Percentiles rank a stretch among this genome's conserved stretches.
Evolutionary conservation across 2,329 filamentous ascomycete species (phyloP).

Genomic region (Xylaria sp.): DNA sequence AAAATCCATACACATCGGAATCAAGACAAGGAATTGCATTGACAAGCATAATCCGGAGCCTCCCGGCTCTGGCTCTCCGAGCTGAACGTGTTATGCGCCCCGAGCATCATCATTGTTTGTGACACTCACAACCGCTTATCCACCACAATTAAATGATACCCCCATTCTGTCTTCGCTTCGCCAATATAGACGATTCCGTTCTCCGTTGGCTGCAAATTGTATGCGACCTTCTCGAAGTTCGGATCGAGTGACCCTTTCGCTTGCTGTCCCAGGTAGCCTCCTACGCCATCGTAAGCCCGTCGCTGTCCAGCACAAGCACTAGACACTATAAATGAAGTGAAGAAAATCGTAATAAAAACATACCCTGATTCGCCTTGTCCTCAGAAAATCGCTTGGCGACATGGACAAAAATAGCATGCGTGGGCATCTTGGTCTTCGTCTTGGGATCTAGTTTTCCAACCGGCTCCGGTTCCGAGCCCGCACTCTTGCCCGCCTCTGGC

Average conservation of each 20-base stretch:
- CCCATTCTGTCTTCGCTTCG: conserved; percentile 68
- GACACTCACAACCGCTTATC: conserved; percentile 47
- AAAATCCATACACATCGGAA: conserved; percentile 32
- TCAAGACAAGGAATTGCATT: conserved; percentile 36
- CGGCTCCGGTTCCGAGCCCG: conserved; percentile 13
- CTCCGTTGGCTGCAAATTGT: conserved; percentile 43
- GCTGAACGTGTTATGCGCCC: not conserved
- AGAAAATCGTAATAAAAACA: conserved; percentile 5
- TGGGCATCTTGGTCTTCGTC: conserved; percentile 38
- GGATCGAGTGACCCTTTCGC: conserved; percentile 60
- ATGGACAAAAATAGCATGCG: conserved; percentile 59
- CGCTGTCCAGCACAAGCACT: not conserved
- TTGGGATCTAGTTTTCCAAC: conserved; percentile 35
- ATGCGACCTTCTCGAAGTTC: conserved; percentile 69
- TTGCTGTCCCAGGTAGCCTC: conserved; percentile 69
- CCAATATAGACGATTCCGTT: conserved; percentile 54
- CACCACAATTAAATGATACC: conserved; percentile 79
- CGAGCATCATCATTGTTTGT: not conserved
- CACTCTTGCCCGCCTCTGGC: conserved; percentile 6
- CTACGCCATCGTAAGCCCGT: conserved; percentile 35
- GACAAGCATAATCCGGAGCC: conserved; percentile 9
- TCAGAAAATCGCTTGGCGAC: conserved; percentile 69
- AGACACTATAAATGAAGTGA: not conserved
- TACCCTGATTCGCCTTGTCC: conserved; percentile 67
- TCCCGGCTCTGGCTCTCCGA: not conserved